Conservation (phyloP, 129 eudicot species). For the Arctium minus region DNA sequence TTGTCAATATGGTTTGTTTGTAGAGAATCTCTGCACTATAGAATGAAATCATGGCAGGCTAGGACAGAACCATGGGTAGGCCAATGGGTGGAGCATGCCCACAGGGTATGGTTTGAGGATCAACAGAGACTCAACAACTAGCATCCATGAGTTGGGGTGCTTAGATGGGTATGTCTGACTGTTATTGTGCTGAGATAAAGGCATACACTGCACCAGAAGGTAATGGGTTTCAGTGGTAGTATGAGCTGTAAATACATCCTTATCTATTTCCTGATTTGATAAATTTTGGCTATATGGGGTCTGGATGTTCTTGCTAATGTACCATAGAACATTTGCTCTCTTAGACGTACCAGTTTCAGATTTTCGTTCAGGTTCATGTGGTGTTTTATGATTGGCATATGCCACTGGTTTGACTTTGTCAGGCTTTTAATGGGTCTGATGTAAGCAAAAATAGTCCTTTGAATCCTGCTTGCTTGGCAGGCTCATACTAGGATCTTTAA, state of each 20-base stretch:
- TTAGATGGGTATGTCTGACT: not conserved
- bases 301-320: not conserved
- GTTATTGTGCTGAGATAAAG: not conserved
- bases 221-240: not conserved
- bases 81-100: not conserved
- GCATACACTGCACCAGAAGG: not conserved
- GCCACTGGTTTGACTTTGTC: not conserved
- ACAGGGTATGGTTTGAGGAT: not conserved
- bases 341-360: not conserved
- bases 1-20: not conserved
- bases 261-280: not conserved
- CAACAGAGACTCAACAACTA: not conserved
- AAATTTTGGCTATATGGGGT: not conserved
- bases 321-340: not conserved
- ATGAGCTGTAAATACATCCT: not conserved
- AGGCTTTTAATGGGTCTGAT: not conserved
- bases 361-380: not conserved
- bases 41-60: not conserved
- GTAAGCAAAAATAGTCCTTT: not conserved
- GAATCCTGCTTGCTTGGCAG: not conserved
- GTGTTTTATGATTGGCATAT: not conserved
- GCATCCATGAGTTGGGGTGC: not conserved
- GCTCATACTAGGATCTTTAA: not conserved
- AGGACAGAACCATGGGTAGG: not conserved
- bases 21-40: not conserved